Conservation (phyloP, 352 stramenopile genomes). For the Phytophthora hibernalis region DNA sequence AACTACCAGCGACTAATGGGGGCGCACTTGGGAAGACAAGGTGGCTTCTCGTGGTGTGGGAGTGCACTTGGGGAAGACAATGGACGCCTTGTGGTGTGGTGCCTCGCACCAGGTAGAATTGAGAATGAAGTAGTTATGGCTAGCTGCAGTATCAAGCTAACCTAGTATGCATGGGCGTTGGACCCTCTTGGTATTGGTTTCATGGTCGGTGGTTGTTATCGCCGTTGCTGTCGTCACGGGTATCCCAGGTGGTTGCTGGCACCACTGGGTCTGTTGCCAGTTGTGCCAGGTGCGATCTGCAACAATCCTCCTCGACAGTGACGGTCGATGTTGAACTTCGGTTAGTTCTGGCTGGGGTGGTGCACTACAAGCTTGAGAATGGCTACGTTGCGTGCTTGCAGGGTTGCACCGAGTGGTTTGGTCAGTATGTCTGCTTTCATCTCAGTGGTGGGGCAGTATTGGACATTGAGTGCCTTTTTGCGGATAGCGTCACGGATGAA, state of each 20-base stretch:
- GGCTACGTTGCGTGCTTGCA: background rate
- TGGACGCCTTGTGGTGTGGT: conserved; percentile 6
- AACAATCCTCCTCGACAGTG: conserved; percentile 7
- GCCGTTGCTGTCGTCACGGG: background rate
- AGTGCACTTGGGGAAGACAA: too few species aligned
- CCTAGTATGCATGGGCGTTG: background rate
- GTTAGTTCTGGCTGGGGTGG: background rate
- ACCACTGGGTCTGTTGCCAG: background rate
- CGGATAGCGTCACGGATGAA: conserved; percentile 16
- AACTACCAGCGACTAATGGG: too few species aligned
- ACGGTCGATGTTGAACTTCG: background rate
- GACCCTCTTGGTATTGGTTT: background rate
- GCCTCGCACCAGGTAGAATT: conserved; percentile 2
- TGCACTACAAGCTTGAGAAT: background rate
- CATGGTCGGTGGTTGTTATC: background rate
- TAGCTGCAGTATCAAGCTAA: background rate
- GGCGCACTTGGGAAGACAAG: background rate
- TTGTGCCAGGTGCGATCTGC: conserved; percentile 3
- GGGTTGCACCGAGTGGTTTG: background rate
- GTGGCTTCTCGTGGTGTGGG: too few species aligned
- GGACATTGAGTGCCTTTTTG: background rate
- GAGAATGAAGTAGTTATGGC: background rate
- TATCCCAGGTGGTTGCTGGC: background rate
- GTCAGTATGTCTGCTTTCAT: conserved; percentile 9
- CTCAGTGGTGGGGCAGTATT: conserved; percentile 9